Evolutionary conservation across 371 early-diverging fungal genomes (phyloP), one percentile per base, ranked within the genome.

Genomic region (Apophysomyces variabilis): DNA sequence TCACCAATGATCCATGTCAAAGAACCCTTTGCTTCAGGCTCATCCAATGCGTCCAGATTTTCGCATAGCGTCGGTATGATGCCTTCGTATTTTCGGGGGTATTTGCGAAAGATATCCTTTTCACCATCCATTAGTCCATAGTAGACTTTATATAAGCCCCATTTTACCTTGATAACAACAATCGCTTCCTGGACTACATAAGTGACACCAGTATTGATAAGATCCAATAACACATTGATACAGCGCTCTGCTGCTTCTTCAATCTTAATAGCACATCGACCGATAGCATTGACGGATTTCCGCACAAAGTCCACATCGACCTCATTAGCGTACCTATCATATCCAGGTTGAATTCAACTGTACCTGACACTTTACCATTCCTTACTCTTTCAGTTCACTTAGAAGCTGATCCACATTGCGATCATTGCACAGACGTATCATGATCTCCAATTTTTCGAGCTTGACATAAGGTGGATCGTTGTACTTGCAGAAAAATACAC

Each of bases 1-100:
- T 97, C 94, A 9, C 99, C 99, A 70, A 97, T 88, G 63, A 98
- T 96, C 99, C 99, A 98, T 63, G 97, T 92, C 83, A 97, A 81
- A 1, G 98, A 92, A 1, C 97, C 95, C 72, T 94, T 95, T 45
- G 99, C 96, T 60, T 97, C 96, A 12, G 96, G 92, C 67, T 96
- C 97, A 78, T 97, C 97, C 62, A 97, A 69, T 47, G 80, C 85
- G 67, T 96, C 96, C 60, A 96, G 75, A 77, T 95, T 92, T 63
- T 95, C 92, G 77, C 96, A 96, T 35, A 98, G 83, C 1, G 90
- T 86, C 3, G 88, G 86, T 63, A 98, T 93, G 61, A 95, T 89
- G 43, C 89, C 82, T 79, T 96, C 97, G 79, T 95, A 97, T 67
- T 90, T 86, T 76, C 93, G 93, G 35, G 98, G 98, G 74, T 98